phyloP scores from a whole-genome alignment of 2,329 filamentous ascomycete genomes.

The Penicillium sp. region DNA sequence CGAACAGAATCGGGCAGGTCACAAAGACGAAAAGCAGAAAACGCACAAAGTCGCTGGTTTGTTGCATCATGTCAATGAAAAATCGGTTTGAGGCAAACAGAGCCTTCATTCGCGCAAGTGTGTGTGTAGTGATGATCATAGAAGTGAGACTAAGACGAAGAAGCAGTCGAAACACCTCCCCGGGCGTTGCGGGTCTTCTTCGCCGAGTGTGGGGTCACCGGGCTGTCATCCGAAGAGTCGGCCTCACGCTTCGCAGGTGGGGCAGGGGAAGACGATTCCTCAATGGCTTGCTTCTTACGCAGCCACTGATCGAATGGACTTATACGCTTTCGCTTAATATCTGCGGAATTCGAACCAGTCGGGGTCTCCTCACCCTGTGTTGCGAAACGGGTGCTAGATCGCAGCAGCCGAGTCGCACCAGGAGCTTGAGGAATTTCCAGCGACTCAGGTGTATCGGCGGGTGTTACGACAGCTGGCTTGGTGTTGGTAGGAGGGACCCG shows the following conservation, averaged over 20 bases:
- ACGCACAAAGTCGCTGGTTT: conserved; percentile 9
- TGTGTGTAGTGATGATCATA: not conserved
- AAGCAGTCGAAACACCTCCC: conserved; percentile 13
- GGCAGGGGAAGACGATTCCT: conserved; percentile 22
- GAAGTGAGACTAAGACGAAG: conserved; percentile 17
- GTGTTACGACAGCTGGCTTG: conserved; percentile 12
- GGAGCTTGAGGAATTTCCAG: conserved; percentile 31
- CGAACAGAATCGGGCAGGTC: not conserved
- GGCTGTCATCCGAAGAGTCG: conserved; percentile 24
- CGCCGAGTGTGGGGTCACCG: conserved; percentile 29
- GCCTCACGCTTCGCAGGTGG: conserved; percentile 43
- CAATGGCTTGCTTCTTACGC: conserved; percentile 41
- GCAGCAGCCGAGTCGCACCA: conserved; percentile 40
- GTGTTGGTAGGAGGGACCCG: conserved; percentile 22
- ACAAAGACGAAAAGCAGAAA: conserved; percentile 14
- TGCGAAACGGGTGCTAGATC: conserved; percentile 34
- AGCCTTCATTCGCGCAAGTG: not conserved
- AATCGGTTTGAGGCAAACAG: conserved; percentile 10
- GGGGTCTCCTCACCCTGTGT: conserved; percentile 31
- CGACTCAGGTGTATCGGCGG: conserved; percentile 28
- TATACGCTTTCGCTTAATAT: conserved; percentile 37
- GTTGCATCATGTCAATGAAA: conserved; percentile 14
- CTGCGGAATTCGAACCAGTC: conserved; percentile 14
- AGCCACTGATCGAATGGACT: conserved; percentile 49
- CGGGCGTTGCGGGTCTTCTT: conserved; percentile 38